These are phyloP conservation scores for Fusarium papillatum DNA, from an alignment of 2,329 filamentous ascomycete genomes.

Conservation along the genomic window DNA sequence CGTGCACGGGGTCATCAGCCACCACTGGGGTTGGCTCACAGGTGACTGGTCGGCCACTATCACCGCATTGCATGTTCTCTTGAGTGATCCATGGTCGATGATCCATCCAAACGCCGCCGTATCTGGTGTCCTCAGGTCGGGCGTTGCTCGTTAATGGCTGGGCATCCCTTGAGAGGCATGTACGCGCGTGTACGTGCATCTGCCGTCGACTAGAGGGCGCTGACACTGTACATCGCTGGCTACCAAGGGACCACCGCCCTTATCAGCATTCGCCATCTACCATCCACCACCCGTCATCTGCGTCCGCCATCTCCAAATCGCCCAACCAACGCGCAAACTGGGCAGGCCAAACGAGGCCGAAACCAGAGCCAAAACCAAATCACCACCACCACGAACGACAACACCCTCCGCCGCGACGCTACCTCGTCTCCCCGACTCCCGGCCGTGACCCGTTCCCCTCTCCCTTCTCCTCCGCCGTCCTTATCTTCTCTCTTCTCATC, in stretches of 20 bases:
- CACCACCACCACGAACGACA: conserved; percentile 29
- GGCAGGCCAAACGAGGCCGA: conserved; percentile 23
- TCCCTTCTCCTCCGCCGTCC: conserved; percentile 21
- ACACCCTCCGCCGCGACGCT: conserved; percentile 12
- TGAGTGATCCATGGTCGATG: conserved; percentile 20
- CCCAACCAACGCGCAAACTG: conserved; percentile 24
- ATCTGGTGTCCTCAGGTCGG: conserved; percentile 8
- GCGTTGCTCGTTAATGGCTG: conserved; percentile 18
- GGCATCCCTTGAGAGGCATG: conserved; percentile 2
- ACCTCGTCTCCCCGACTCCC: conserved; percentile 30
- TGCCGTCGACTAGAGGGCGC: background rate
- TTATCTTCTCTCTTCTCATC: conserved; percentile 20
- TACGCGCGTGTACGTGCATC: conserved; percentile 4
- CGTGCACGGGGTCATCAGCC: conserved; percentile 33
- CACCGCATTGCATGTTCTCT: conserved; percentile 37
- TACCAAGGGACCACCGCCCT: conserved; percentile 22
- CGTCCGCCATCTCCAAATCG: conserved; percentile 19
- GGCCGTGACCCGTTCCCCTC: conserved; percentile 33
- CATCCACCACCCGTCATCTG: conserved; percentile 36
- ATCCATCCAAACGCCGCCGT: conserved; percentile 28
- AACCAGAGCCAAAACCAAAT: conserved; percentile 28
- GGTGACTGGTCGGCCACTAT: conserved; percentile 40
- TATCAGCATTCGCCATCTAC: conserved; percentile 43
- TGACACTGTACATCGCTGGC: conserved; percentile 23
- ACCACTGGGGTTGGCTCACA: conserved; percentile 11